Base-by-base conservation (phyloP, 257 asterid species). In the Capsicum baccatum region DNA sequence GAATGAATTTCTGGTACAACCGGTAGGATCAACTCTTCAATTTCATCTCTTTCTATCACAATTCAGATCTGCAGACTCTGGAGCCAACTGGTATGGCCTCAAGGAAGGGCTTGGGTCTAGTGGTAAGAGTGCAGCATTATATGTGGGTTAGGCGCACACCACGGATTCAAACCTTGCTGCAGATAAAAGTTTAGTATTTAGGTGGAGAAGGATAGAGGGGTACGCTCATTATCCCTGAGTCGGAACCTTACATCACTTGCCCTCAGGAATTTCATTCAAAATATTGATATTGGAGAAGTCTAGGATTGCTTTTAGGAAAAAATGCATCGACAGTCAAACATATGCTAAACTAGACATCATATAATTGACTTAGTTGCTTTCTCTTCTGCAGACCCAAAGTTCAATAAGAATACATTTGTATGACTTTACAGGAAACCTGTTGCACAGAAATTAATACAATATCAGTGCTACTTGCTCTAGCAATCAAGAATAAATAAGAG, bases 321-420 rank as follows among this genome's bases (percentile, higher is more conserved):
- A 74, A 74, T 74, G 58, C 60, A 48, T 73, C 19, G 3, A 52
- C 62, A 21, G 17, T 50, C 47, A 50, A 74, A 66, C 48, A 66
- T 7, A 66, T 66, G 73, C 73, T 21, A 66, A 66, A 14, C 11
- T 66, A 50, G 60, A 48, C 19, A 74, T 19, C 62, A 74, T 12
- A 74, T 60, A 74, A 21, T 52, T 47, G 50, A 50, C 60, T 74
- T 44, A 74, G 19, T 50, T 12, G 62, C 19, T 13, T 21, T 50
- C 80, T 73, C 80, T 73, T 73, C 60, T 12, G 50, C 80, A 50
- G 50, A 35, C 44, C 80, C 47, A 8, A 74, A 71, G 57, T 44
- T 47, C 17, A 19, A 71, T 44, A 71, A 71, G 79, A 47, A 74
- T 21, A 50, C 19, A 74, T 19, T 74, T 37, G 3, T 6, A 74